Base-by-base conservation (phyloP, 202 grass and related monocot genomes). In the Bolboschoenoplectus hybrid region DNA sequence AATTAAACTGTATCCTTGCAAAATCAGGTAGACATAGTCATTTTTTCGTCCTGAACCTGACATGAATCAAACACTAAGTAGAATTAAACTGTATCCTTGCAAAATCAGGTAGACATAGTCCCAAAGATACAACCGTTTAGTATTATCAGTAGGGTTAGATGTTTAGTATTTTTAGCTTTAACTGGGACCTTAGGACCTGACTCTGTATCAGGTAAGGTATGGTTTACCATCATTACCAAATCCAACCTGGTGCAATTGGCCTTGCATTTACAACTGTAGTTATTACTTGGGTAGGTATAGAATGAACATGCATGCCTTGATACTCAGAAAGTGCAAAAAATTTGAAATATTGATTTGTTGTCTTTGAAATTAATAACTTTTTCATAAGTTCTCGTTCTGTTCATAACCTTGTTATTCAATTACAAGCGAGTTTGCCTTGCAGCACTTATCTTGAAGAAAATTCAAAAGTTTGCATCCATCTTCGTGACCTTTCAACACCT, bases 261-360 rank as follows among this genome's bases (percentile, higher is more conserved):
- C 67, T 70, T 70, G 40, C 67, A 70, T 44, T 77, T 40, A 79
- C 52, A 57, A 57, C 58, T 79, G 12, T n/a, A 49, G 5, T 76
- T 55, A 32, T 35, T 35, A 79, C 17, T 57, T 56, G 32, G 32
- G 32, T 57, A 58, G 32, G 49, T 55, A 47, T 55, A 35, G 50
- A 77, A 39, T 78, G 14, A 52, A 55, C 6, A 53, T 36, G 32
- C 73, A 76, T 6, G 19, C 57, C 57, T 7, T 16, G 19, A 61
- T 61, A 44, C 14, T 45, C 26, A 32, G 13, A 45, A 45, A 70
- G 16, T 44, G 17, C n/a, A 51, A 26, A 9, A 50, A 51, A 72
- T 17, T 9, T 19, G 0, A 74, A 74, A 74, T 12, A 9, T 13
- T 74, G 45, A 26, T 73, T 20, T 73, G 6, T 74, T 51, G 35